Base-by-base conservation (phyloP, 257 asterid species). In the Apocynum venetum region DNA sequence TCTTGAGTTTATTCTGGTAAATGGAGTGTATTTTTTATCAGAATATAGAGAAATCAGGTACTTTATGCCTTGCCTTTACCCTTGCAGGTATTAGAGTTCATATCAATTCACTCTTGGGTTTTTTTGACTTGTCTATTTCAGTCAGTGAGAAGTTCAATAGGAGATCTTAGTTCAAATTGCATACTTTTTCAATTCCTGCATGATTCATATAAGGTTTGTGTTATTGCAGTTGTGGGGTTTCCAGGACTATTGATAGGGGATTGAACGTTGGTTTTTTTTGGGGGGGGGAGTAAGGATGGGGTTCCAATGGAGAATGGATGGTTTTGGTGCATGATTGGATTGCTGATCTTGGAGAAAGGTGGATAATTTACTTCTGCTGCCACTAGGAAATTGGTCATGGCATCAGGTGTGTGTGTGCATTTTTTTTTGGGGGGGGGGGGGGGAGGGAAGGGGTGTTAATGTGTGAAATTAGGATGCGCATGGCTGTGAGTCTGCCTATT, bases 11-110 rank as follows among this genome's bases (percentile, higher is more conserved):
- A 3, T 69, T 11, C 38, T 46, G 35, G 36, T 56, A 57, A 36
- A 76, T 65, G 38, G 15, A 73, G 8, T 44, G 51, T 57, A 4
- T 40, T 15, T 15, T 13, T 43, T 71, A 8, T 43, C 36, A 46
- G 53, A 36, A 76, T 74, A n/a, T 41, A n/a, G 44, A 43, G 46
- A 43, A 74, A 57, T 11, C 15, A n/a, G 71, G 31, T 44, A 14
- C 25, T 25, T 75, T n/a, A 60, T 75, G 71, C 71, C 40, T 13
- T 56, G n/a, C 11, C 71, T 46, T 44, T 44, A 75, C 49, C 31
- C 49, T 14, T 10, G 64, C 38, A 41, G 19, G 40, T 76, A 17
- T 63, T 20, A 40, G 13, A 17, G 12, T 67, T 67, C 31, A 67
- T 67, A 46, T 14, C 17, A 40, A 6, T 67, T 67, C 19, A 11